These are phyloP conservation scores for Fusarium illudens DNA, from an alignment of 2,329 filamentous ascomycete genomes.

Conservation along the genomic window DNA sequence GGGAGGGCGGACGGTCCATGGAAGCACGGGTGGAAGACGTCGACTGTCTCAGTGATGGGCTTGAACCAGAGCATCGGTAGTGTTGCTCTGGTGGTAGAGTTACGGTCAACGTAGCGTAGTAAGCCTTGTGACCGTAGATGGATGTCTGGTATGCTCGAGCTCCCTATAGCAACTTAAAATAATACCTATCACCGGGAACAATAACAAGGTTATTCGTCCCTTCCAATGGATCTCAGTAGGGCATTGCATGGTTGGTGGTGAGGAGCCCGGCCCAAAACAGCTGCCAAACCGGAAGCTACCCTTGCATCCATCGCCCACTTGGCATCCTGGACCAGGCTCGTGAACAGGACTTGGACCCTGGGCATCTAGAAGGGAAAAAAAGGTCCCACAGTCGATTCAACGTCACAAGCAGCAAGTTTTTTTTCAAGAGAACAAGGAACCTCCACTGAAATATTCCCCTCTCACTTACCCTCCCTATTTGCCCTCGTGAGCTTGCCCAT, in stretches of 20 bases:
- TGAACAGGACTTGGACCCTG: slow-evolving; percentile 36
- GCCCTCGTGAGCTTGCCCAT: not conserved
- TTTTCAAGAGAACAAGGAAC: not conserved
- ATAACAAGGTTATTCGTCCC: slow-evolving; percentile 4
- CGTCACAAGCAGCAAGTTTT: not conserved
- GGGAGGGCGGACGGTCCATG: not conserved
- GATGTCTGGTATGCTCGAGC: not conserved
- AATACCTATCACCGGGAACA: not conserved
- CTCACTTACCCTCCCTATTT: not conserved
- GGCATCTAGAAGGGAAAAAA: slow-evolving; percentile 5
- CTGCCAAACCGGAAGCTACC: slow-evolving; percentile 31
- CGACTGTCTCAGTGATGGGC: not conserved
- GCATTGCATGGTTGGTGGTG: not conserved
- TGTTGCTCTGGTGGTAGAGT: not conserved
- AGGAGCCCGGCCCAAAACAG: slow-evolving; percentile 1
- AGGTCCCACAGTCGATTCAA: slow-evolving; percentile 8
- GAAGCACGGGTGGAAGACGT: slow-evolving; percentile 6
- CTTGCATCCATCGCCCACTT: slow-evolving; percentile 30
- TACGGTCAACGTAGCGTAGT: too few species aligned
- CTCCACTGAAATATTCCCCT: not conserved
- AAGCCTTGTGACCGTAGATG: not conserved
- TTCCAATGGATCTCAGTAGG: not conserved
- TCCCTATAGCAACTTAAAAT: not conserved
- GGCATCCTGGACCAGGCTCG: slow-evolving; percentile 22
- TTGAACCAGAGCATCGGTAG: slow-evolving; percentile 4